Base-by-base conservation (phyloP, 2,329 filamentous ascomycete genomes). In the Periglandula ipomoeae region DNA sequence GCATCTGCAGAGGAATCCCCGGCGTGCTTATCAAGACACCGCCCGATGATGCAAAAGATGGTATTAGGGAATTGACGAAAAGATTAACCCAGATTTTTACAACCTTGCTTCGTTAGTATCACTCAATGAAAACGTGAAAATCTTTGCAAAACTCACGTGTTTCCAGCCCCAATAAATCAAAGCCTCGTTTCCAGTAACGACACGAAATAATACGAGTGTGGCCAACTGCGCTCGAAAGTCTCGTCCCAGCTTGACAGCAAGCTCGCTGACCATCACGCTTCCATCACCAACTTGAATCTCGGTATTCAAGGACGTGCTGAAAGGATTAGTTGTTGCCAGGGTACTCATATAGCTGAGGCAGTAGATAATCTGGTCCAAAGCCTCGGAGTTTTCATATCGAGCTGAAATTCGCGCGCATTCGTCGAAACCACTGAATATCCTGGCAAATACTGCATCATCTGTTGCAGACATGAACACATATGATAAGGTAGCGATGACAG, bases 401-500 rank as follows among this genome's bases (percentile, higher is more conserved):
- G 88, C 83, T 5, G 93, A 91, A 56, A 98, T 95, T 51, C 88
- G 85, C 17, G 93, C 90, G 64, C 91, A 97, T 65, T 98, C 91
- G 58, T 95, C 89, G 60, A 98, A 98, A 2, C 93, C 93, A 43
- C 87, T 87, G 24, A 97, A 89, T 17, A 98, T 87, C 51, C 93
- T 82, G 32, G 88, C 88, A 63, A 95, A 98, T 3, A 98, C 93
- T 0, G 91, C 78, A 64, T 98, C 93, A 61, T 98, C 94, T 0
- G 89, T 95, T 15, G 94, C 94, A 32, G 91, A 97, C 85, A 97
- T 95, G 71, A 98, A 98, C 3, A 98, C 93, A 62, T 97, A 98
- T 11, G 93, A 94, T 48, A 98, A 72, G 0, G 94, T 97, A 3
- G 93, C 90, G 34, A 98, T 78, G 44, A 98, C 89, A 0, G 94